Evolutionary conservation across 345 rosid species (phyloP).

Genomic region (Camelina hispida): DNA sequence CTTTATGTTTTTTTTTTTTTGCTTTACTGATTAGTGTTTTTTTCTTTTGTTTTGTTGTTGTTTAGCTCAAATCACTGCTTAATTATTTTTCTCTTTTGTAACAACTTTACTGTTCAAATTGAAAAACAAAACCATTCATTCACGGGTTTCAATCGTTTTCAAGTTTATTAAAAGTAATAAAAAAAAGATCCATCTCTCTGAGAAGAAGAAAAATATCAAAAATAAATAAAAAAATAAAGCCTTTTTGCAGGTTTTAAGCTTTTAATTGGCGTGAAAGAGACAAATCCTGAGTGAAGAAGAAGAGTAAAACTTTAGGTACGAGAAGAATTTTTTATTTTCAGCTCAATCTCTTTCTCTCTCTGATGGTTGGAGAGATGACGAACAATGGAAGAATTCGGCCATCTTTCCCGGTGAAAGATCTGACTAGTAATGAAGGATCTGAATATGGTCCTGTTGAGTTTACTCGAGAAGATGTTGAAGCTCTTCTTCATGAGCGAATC

Average conservation of each 20-base stretch:
- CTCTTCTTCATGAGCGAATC: constrained; percentile 63
- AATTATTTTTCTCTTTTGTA: background rate
- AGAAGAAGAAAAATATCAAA: background rate
- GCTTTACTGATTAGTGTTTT: constrained; percentile 8
- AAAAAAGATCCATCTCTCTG: too few species aligned
- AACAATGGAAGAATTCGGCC: constrained; percentile 55
- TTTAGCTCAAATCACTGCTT: constrained; percentile 34
- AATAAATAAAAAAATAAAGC: background rate
- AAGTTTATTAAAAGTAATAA: too few species aligned
- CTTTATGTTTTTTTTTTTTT: background rate
- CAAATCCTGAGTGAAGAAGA: constrained; percentile 30
- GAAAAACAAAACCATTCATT: constrained; percentile 36
- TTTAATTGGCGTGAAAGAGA: constrained; percentile 17
- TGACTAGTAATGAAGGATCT: constrained; percentile 64
- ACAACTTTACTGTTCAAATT: constrained; percentile 22
- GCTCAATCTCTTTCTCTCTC: background rate
- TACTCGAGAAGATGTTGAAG: constrained; percentile 70
- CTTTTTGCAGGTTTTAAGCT: constrained; percentile 20
- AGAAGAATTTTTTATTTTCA: constrained; percentile 10
- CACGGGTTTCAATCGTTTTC: constrained; percentile 45
- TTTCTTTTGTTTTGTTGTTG: constrained; percentile 22
- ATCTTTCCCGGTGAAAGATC: constrained; percentile 60
- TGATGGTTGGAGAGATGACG: constrained; percentile 59
- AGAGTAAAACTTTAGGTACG: constrained; percentile 36
- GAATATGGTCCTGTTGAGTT: constrained; percentile 63